Evolutionary conservation across 1,284 basidiomycete genomes (phyloP), one percentile per base, ranked within the genome.

Genomic region (Trametes hirsuta): DNA sequence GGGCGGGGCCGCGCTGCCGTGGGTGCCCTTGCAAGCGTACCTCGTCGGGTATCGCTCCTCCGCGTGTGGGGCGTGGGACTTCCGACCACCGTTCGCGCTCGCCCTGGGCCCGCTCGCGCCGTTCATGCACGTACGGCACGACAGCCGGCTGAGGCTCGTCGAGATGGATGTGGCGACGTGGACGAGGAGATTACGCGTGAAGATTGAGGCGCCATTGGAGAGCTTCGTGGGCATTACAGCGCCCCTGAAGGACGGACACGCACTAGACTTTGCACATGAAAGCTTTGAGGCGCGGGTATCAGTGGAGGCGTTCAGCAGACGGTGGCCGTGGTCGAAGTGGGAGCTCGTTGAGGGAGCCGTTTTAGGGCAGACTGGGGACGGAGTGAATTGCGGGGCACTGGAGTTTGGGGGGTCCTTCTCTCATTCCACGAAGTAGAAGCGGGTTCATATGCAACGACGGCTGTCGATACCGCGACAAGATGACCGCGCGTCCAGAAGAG

Each of bases 401-500:
- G 70, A 71, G 54, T 71, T 70, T 51, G 70, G 70, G 1, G 70
- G 70, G n/a, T 45, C 60, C 21, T 70, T 62, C 54, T 66, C 47
- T 24, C 66, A 66, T 25, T 44, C 42, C 4, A 18, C 18, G 12
- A 40, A 45, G 58, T 60, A 55, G 21, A 45, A 15, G 35, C 15
- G 12, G 39, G n/a, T n/a, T 47, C 18, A 24, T 52, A 46, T 50
- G 41, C 30, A 30, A 11, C 14, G 48, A 39, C 14, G 46, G 22
- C n/a, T 10, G 24, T 51, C 25, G 49, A 40, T 41, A 41, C 6
- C 37, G 49, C 36, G 15, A 8, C 37, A 15, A 8, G 24, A 25
- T 34, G 49, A 5, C 30, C 30, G 30, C 30, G 30, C 30, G 30
- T 30, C 8, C 30, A 10, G 40, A 42, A 34, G 24, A 36, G 18